Evolutionary conservation across 495 filamentous ascomycete species (phyloP), one percentile per base, ranked within the genome.

Genomic region (Aeminium ludgeri): DNA sequence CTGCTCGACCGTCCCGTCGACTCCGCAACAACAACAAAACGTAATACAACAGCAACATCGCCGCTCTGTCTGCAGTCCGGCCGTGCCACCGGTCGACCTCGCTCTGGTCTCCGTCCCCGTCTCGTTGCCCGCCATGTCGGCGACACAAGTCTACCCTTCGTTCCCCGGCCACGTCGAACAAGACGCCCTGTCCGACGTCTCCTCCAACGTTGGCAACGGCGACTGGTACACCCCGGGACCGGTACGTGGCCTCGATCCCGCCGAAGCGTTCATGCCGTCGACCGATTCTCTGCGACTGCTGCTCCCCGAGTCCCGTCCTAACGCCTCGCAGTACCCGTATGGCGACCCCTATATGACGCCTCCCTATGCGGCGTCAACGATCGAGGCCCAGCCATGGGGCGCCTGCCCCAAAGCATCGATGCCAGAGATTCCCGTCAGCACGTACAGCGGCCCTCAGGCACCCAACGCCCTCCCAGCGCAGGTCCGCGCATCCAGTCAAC

Each of bases 261-360:
- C 20, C 20, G 19, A 39, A 12, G 8, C 40, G 12, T n/a, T 6
- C 20, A 27, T 19, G 5, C 18, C 1, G 3, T 17, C 15, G 39
- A 30, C 25, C 10, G 17, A 18, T 18, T 13, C 28, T 13, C 25
- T 8, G 15, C 25, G 10, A 37, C 20, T 10, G 27, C 34, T 15
- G 18, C 13, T 44, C 41, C 6, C 19, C 32, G 18, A 45, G 31
- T 8, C 18, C 13, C 10, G 17, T 10, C 13, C 45, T 48, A 13
- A 43, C 28, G 34, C 13, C 15, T 17, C 13, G 10, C 33, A 50
- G 47, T 50, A 50, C 20, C 31, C 38, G 8, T 52, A 45, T 32
- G 30, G 45, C 27, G 40, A 53, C n/a, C 38, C 46, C n/a, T 53
- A 53, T 36, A 27, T 43, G 7, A 53, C 50, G 12, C 50, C 50